A percentile compares a stretch with the other conserved stretches of the same genome.
These are phyloP conservation scores for Saccharomycopsis sp. DNA, from an alignment of 805 yeast species.

Conservation along the genomic window DNA sequence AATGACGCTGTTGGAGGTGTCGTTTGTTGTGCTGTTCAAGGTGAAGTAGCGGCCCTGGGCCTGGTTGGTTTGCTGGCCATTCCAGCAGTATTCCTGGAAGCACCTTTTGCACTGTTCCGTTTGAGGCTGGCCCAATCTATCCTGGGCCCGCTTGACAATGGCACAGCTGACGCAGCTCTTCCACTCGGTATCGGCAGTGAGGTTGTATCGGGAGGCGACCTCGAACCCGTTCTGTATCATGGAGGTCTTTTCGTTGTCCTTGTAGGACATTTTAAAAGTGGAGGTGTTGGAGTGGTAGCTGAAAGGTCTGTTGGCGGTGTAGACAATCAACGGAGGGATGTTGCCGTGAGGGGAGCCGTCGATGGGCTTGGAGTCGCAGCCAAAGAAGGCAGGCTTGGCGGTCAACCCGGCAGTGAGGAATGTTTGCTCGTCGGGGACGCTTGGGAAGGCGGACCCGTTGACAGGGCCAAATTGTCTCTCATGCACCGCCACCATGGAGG, in stretches of 20 bases:
- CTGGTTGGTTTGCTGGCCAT: conserved; percentile 32
- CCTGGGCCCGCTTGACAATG: conserved; percentile 67
- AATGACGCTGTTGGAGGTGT: no score
- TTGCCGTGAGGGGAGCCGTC: no score
- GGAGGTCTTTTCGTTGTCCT: conserved; percentile 43
- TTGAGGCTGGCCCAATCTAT: conserved; percentile 50
- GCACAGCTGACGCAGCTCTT: conserved; percentile 76
- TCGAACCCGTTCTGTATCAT: conserved; percentile 73
- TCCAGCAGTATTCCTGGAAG: conserved; percentile 71
- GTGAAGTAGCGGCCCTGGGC: conserved; percentile 12
- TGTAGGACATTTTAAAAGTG: conserved; percentile 57
- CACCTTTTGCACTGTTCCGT: conserved; percentile 62
- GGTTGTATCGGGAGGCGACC: conserved; percentile 52
- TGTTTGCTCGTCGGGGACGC: conserved; percentile 63
- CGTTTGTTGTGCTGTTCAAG: conserved; percentile 14
- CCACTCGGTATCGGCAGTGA: conserved; percentile 63
- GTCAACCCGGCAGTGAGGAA: conserved; percentile 54
- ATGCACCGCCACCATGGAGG: conserved; percentile 47
- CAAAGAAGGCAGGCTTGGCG: conserved; percentile 69
- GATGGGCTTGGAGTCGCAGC: conserved; percentile 61
- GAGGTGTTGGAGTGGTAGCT: conserved; percentile 62
- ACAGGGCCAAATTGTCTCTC: conserved; percentile 51
- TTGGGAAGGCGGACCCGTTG: conserved; percentile 59
- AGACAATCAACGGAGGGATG: conserved; percentile 66
- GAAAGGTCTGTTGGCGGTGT: conserved; percentile 65